Evolutionary conservation across 805 yeast species (phyloP), one percentile per base, ranked within the genome.

Genomic region (Groenewaldozyma salmanticensis): DNA sequence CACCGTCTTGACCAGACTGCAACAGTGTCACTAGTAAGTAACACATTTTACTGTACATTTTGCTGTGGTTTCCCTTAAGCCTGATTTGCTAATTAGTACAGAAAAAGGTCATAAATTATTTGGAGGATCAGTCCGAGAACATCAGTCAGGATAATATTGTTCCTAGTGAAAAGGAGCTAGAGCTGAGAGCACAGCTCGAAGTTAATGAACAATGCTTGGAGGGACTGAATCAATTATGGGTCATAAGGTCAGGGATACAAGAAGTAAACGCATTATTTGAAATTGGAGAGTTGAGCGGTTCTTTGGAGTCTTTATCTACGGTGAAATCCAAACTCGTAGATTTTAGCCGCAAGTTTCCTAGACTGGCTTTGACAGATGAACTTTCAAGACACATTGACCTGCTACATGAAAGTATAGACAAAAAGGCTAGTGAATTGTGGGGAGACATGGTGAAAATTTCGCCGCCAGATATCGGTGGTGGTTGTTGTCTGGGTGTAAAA

Each of bases 161-260:
- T 17, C 45, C 45, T 5, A 38, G 40, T 16, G 37, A 40, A 31
- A 37, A 33, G 21, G 50, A 46, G 34, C 9, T 22, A 13, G 31
- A 20, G 2, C 41, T 48, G 9, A 32, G 9, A 19, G 17, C 15
- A 21, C 39, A 41, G 31, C 32, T 43, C 16, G 39, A 29, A 15
- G 35, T 27, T 18, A 44, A 38, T 3, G 33, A 21, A 6, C 38
- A 33, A 5, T 7, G 16, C 13, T 33, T 27, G 35, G 21, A 24
- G 22, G 53, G 49, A 3, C 20, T 51, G 27, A 40, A 50, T 31
- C 42, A 43, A 17, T 38, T 51, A 5, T 51, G 54, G 54, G 41
- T 48, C 13, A 35, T 51, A 13, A 38, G 46, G 24, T 34, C 49
- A 4, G 53, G 52, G 11, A 27, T 51, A 22, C 44, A 48, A 29